Evolutionary conservation across 1,284 basidiomycete genomes (phyloP).

Genomic region (Neolentinus lepideus): DNA sequence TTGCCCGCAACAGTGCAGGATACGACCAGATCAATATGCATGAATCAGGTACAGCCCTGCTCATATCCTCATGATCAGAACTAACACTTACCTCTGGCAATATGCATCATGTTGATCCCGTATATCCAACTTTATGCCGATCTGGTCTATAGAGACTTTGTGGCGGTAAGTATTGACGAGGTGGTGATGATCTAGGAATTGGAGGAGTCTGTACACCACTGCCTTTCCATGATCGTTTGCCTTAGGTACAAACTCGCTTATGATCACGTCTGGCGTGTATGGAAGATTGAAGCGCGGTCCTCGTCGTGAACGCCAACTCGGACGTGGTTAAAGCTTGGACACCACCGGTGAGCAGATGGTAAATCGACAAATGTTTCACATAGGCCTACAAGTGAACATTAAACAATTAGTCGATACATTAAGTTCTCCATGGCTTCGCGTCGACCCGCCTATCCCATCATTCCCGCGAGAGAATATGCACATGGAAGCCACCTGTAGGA

Average conservation of each 20-base stretch:
- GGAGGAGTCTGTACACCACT: constrained; percentile 59
- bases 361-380: no score
- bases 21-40: constrained; percentile 82
- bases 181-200: constrained; percentile 73
- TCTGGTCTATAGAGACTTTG: constrained; percentile 52
- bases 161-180: constrained; percentile 78
- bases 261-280: no score
- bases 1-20: constrained; percentile 90
- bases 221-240: no score
- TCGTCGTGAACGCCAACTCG: no score
- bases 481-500: background rate
- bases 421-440: no score
- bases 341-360: no score
- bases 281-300: no score
- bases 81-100: constrained; percentile 92
- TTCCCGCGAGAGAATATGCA: background rate
- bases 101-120: constrained; percentile 68
- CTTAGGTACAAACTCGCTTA: no score
- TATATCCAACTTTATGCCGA: constrained; percentile 65
- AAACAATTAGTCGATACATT: no score
- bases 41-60: constrained; percentile 49
- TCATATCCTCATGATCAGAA: constrained; percentile 76
- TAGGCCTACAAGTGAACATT: no score
- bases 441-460: no score
- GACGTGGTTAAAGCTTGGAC: no score